Conservation (phyloP, 2,329 filamentous ascomycete species). For the Epichloe coenophiala region DNA sequence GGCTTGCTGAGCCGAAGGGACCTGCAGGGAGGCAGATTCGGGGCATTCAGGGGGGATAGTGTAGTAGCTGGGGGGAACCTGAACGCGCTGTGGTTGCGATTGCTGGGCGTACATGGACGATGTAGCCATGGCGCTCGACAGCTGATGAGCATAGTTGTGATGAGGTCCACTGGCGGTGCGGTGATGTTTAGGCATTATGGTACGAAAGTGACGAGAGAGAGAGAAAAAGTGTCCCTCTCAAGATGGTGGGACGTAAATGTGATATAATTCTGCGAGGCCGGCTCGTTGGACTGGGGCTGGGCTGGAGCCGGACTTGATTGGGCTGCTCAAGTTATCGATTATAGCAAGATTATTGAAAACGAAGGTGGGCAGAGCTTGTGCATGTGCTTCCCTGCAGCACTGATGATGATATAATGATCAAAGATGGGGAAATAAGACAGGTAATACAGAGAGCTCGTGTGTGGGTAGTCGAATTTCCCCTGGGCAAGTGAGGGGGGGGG, state of each 20-base stretch:
- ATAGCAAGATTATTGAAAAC: constrained; percentile 14
- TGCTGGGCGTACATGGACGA: constrained; percentile 28
- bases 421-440: constrained; percentile 12
- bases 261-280: constrained; percentile 6
- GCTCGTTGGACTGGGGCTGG: constrained; percentile 2
- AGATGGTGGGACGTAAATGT: neutral
- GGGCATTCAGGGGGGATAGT: constrained; percentile 19
- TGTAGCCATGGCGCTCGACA: constrained; percentile 28
- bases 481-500: neutral
- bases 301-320: constrained; percentile 1
- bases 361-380: constrained; percentile 5
- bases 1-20: constrained; percentile 8
- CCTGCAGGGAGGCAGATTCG: constrained; percentile 14
- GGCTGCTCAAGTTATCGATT: constrained; percentile 7
- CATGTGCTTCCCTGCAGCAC: constrained; percentile 2
- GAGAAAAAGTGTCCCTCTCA: constrained; percentile 5
- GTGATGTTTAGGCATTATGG: constrained; percentile 32
- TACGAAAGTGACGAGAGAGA: constrained; percentile 3
- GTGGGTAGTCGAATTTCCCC: constrained; percentile 7
- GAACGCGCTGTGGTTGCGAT: constrained; percentile 25
- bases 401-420: constrained; percentile 9
- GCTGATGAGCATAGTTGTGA: constrained; percentile 18
- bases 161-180: constrained; percentile 24
- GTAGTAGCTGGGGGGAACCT: constrained; percentile 28
- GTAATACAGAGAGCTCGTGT: constrained; percentile 5